phyloP scores from a whole-genome alignment of 1,139 yeast genomes.

The Suhomyces anneliseae region DNA sequence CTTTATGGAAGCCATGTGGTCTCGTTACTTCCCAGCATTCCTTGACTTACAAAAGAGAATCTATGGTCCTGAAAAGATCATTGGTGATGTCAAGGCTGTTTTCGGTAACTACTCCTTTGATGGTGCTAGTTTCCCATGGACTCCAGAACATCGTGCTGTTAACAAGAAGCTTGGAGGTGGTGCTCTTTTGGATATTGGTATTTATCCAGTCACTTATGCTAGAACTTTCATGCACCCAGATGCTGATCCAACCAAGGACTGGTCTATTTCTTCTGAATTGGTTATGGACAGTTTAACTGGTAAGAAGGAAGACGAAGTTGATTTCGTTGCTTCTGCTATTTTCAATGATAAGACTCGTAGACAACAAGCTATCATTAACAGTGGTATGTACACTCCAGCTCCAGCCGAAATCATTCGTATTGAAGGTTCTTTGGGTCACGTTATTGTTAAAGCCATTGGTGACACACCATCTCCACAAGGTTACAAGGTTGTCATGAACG shows the following conservation, averaged over 20 bases:
- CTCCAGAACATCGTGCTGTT: slow-evolving; percentile 25
- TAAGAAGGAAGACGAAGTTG: slow-evolving; percentile 17
- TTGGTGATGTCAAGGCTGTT: slow-evolving; percentile 50
- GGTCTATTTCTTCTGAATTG: slow-evolving; percentile 19
- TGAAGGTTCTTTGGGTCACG: slow-evolving; percentile 22
- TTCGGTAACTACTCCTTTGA: slow-evolving; percentile 40
- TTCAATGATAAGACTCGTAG: slow-evolving; percentile 20
- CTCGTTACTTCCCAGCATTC: slow-evolving; percentile 58
- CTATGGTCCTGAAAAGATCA: slow-evolving; percentile 38
- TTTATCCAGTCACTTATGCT: slow-evolving; percentile 54
- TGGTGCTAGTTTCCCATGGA: slow-evolving; percentile 22
- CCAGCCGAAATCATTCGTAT: slow-evolving; percentile 16
- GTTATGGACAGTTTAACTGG: slow-evolving; percentile 19
- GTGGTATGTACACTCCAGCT: slow-evolving; percentile 18
- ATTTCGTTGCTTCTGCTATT: slow-evolving; percentile 19
- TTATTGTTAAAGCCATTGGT: slow-evolving; percentile 14
- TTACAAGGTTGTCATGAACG: slow-evolving; percentile 12
- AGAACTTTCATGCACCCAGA: slow-evolving; percentile 40
- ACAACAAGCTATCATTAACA: slow-evolving; percentile 21
- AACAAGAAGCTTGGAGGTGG: slow-evolving; percentile 58
- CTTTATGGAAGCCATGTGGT: slow-evolving; percentile 69
- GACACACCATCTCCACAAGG: slow-evolving; percentile 20
- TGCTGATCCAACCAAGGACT: slow-evolving; percentile 14
- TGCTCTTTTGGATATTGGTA: slow-evolving; percentile 59
- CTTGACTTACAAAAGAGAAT: slow-evolving; percentile 38